Percentiles rank a stretch among this genome's conserved stretches.
Evolutionary conservation across 257 asterid species (phyloP).

Genomic region (Paulownia fortunei): DNA sequence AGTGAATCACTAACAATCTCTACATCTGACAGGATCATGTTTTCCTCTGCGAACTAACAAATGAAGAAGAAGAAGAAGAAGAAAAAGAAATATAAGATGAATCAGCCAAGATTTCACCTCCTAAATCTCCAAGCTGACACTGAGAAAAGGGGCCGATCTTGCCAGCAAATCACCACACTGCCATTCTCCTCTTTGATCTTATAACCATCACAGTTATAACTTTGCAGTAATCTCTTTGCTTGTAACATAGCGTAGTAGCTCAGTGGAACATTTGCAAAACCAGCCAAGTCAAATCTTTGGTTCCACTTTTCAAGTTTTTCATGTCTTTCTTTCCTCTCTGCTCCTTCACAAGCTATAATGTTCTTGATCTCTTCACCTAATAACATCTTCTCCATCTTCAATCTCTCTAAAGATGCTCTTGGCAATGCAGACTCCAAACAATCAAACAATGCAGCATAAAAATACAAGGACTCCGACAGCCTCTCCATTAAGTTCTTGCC

Average conservation of each 20-base stretch:
- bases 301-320: conserved; percentile 79
- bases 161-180: conserved; percentile 74
- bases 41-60: conserved; percentile 10
- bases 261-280: conserved; percentile 57
- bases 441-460: conserved; percentile 76
- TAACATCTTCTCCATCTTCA: conserved; percentile 75
- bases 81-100: neutral
- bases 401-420: conserved; percentile 61
- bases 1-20: neutral
- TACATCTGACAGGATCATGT: conserved; percentile 2
- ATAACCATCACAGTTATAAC: conserved; percentile 66
- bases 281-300: conserved; percentile 56
- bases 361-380: conserved; percentile 80
- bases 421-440: conserved; percentile 72
- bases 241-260: conserved; percentile 83
- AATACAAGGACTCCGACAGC: conserved; percentile 66
- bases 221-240: conserved; percentile 69
- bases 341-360: conserved; percentile 74
- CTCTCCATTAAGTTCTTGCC: conserved; percentile 71
- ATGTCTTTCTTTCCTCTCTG: conserved; percentile 73
- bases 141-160: conserved; percentile 70
- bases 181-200: conserved; percentile 76
- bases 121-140: conserved; percentile 78
- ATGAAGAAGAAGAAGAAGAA: neutral
- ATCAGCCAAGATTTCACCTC: conserved; percentile 42